Evolutionary conservation across 257 asterid species (phyloP).

Genomic region (Catharanthus roseus): DNA sequence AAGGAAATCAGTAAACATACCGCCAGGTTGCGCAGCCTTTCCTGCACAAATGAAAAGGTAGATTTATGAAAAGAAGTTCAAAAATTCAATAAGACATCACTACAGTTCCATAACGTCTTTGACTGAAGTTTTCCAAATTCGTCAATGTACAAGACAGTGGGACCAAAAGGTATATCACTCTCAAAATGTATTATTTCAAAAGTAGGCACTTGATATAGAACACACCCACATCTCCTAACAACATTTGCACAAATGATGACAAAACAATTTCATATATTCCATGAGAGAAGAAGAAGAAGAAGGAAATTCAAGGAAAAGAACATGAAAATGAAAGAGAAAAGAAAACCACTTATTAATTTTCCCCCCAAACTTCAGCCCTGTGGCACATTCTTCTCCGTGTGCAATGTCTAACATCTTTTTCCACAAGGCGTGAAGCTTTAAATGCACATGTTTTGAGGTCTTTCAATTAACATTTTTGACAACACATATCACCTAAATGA

Average conservation of each 20-base stretch:
- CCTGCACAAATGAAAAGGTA: slow-evolving; percentile 56
- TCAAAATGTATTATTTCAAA: not conserved
- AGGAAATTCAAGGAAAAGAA: not conserved
- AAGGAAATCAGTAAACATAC: slow-evolving; percentile 37
- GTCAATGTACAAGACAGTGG: slow-evolving; percentile 4
- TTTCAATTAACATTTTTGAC: not conserved
- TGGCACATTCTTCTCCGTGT: not conserved
- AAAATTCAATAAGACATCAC: slow-evolving; percentile 2
- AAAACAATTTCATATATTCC: not conserved
- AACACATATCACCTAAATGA: not conserved
- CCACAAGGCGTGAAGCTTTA: not conserved
- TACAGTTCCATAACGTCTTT: not conserved
- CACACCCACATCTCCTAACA: not conserved
- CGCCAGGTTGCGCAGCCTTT: slow-evolving; percentile 82
- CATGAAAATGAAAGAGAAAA: not conserved
- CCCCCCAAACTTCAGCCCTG: not conserved
- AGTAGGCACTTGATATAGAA: not conserved
- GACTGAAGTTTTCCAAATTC: not conserved
- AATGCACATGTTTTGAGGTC: not conserved
- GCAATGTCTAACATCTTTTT: not conserved
- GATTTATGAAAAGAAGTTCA: not conserved
- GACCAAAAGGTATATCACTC: not conserved
- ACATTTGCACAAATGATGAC: not conserved
- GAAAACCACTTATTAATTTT: not conserved
- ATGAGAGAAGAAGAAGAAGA: not conserved